Base-by-base conservation (phyloP, 2,329 filamentous ascomycete species). In the Zarea fungicola region DNA sequence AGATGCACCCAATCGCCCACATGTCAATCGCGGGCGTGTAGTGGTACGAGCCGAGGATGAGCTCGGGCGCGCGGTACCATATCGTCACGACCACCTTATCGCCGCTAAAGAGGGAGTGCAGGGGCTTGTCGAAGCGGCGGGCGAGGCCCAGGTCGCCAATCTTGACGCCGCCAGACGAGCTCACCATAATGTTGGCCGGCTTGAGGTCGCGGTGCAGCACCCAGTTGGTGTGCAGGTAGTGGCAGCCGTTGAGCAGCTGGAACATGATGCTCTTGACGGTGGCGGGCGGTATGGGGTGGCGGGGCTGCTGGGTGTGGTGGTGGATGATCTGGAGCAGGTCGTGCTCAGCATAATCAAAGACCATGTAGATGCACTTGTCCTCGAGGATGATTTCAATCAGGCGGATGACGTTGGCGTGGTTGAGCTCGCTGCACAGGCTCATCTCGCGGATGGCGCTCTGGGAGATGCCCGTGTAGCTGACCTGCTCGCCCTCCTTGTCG, bases 51-150 rank as follows among this genome's bases (percentile, higher is more conserved):
- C 93, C 93, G 3, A 99, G 81, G 1, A 99, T 80, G 4, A 99
- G 77, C 66, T 99, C 93, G 0, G 93, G 93, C 0, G 93, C 93
- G 19, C 93, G 88, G 62, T 99, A 99, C 93, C 93, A 99, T 54
- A 99, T 99, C 0, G 93, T 99, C 13, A 99, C 93, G 45, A 99
- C 93, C 3, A 99, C 93, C 65, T 99, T 99, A 59, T 99, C 93
- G 45, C 93, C 93, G 16, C 83, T 87, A 67, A 93, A 99, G 2
- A 99, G 78, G 0, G 88, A 89, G 60, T 95, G 89, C 1, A 97
- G 73, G 0, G 93, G 93, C 63, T 97, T 96, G 70, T 93, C 86
- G 68, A 97, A 97, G 2, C 96, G 76, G 16, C 93, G 84, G 7
- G 93, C 93, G 2, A 99, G 78, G 3, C 93, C 93, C 34, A 99